Conservation (phyloP, 2,329 filamentous ascomycete species). For the Trichoderma aggressivum region DNA sequence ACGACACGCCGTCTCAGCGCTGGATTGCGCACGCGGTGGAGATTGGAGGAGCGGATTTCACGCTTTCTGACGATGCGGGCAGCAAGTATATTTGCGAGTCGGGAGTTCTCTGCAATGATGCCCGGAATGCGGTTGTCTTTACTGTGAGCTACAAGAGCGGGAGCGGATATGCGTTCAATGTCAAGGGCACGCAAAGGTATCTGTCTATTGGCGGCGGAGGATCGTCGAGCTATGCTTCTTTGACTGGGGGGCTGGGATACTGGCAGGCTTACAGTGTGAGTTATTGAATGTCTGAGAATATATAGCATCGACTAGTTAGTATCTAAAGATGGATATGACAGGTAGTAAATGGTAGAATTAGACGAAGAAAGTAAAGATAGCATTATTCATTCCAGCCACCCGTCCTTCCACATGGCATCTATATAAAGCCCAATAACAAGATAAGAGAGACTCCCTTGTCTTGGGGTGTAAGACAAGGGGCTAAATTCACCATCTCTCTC, state of each 20-base stretch:
- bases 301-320: neutral
- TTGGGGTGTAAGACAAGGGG: neutral
- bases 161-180: slow-evolving; percentile 23
- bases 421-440: neutral
- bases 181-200: slow-evolving; percentile 12
- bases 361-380: neutral
- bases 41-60: slow-evolving; percentile 28
- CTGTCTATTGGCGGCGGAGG: neutral
- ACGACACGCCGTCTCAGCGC: slow-evolving; percentile 42
- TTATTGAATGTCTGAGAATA: neutral
- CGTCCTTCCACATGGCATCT: neutral
- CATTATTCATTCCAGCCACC: neutral
- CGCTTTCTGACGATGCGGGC: slow-evolving; percentile 26
- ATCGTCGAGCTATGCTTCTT: neutral
- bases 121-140: slow-evolving; percentile 20
- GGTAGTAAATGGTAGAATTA: neutral
- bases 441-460: neutral
- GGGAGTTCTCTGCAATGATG: slow-evolving; percentile 1
- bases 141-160: slow-evolving; percentile 21
- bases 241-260: neutral
- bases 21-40: slow-evolving; percentile 46
- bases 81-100: slow-evolving; percentile 23
- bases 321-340: neutral
- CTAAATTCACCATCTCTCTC: neutral
- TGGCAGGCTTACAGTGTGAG: slow-evolving; percentile 15